Base-by-base conservation (phyloP, 495 filamentous ascomycete species). In the Wilcoxina mikolae region DNA sequence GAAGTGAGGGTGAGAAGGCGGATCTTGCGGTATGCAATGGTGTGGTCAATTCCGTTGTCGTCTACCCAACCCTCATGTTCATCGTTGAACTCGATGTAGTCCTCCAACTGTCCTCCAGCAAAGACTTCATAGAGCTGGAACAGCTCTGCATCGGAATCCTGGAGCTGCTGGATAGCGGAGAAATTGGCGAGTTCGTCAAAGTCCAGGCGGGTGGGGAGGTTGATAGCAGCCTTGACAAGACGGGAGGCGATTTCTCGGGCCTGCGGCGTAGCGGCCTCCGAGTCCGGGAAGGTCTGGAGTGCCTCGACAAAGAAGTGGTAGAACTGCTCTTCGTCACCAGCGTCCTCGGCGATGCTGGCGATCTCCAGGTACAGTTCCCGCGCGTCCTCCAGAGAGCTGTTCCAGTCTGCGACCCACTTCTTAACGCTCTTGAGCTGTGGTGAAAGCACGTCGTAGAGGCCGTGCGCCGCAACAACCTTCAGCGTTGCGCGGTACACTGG, bases 81-180 rank as follows among this genome's bases (percentile, higher is more conserved):
- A 49, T 87, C 82, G 56, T 82, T 78, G 73, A 96, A 96, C 67
- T 91, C 89, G 64, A 86, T 83, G 73, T 93, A 95, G 66, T 95
- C 87, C 60, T 95, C 93, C 44, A 95, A 76, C 46, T 84, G 79
- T 65, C 96, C 87, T 56, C 89, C 83, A 57, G 83, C 83, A 72
- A 99, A 95, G 67, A 96, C 85, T 59, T 95, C 90, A 53, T 95
- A 80, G 11, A 99, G 79, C 68, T 96, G 86, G 60, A 81, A 87
- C 67, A 86, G 83, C 29, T 82, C 73, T 41, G 84, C 79, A 57
- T 95, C 84, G 55, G 83, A 85, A 53, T 84, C 78, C 58, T 80
- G 79, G 29, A 99, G 83, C 2, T 84, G 81, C 69, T 94, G 87
- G 47, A 99, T 79, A 49, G 83, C 78, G 54, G 94, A 84, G 51